Conservation (phyloP, 2,329 filamentous ascomycete species). For the Alternaria conjuncta region DNA sequence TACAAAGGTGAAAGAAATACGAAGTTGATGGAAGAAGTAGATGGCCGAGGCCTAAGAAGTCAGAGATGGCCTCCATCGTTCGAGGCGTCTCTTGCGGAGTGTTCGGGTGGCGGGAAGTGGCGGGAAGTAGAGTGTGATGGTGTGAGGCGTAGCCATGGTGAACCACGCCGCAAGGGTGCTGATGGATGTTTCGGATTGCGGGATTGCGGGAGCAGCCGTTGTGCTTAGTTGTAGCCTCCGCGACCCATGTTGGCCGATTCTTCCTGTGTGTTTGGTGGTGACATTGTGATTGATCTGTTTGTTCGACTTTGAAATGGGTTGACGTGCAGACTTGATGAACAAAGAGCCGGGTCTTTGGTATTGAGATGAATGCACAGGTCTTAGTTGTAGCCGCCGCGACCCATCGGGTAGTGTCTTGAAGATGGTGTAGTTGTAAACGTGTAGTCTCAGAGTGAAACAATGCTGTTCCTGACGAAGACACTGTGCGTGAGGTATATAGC, state of each 20-base stretch:
- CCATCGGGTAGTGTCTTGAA: slow-evolving; percentile 28
- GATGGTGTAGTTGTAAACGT: slow-evolving; percentile 6
- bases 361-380: slow-evolving; percentile 2
- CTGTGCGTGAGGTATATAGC: background rate
- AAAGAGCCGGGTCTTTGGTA: slow-evolving; percentile 4
- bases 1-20: slow-evolving; percentile 1
- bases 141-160: slow-evolving; percentile 4
- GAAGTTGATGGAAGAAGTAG: background rate
- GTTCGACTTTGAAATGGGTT: slow-evolving; percentile 24
- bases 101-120: slow-evolving; percentile 22
- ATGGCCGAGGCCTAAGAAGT: background rate
- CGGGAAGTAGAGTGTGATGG: slow-evolving; percentile 10
- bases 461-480: slow-evolving; percentile 2
- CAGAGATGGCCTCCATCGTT: slow-evolving; percentile 30
- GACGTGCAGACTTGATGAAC: slow-evolving; percentile 1
- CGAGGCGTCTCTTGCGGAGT: slow-evolving; percentile 34
- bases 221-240: slow-evolving; percentile 44
- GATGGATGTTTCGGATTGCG: slow-evolving; percentile 14
- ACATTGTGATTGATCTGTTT: background rate
- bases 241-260: slow-evolving; percentile 38
- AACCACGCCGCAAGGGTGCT: background rate
- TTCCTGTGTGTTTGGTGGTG: slow-evolving; percentile 9
- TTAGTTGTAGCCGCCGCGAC: slow-evolving; percentile 54
- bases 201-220: slow-evolving; percentile 22
- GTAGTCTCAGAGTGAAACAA: slow-evolving; percentile 4